phyloP scores from a whole-genome alignment of 192 early-diverging fungal species.

The Physocladia obscura region DNA sequence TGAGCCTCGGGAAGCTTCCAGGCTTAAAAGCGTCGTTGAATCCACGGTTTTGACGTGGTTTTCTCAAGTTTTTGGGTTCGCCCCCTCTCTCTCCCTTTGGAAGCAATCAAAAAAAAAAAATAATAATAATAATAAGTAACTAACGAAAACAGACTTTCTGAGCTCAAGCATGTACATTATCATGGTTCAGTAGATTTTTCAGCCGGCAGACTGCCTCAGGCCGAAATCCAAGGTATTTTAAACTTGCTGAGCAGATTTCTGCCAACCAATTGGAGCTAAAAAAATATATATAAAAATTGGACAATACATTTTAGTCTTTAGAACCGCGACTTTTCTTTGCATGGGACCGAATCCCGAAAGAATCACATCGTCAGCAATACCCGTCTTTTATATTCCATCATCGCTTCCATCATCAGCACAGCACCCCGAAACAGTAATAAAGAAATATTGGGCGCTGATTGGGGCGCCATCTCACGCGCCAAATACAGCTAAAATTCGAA shows the following conservation, averaged over 20 bases:
- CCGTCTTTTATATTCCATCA: slow-evolving; percentile 22
- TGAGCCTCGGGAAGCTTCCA: too few relatives aligned
- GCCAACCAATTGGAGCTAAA: not conserved
- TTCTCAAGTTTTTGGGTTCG: too few relatives aligned
- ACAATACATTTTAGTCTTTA: not conserved
- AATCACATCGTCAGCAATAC: slow-evolving; percentile 20
- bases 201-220: not conserved
- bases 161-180: slow-evolving; percentile 21
- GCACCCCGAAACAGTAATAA: slow-evolving; percentile 6
- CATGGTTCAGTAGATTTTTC: slow-evolving; percentile 14
- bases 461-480: not conserved
- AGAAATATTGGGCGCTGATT: slow-evolving; percentile 19
- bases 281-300: not conserved
- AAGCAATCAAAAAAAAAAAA: too few relatives aligned
- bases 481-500: slow-evolving; percentile 7
- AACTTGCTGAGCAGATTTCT: not conserved
- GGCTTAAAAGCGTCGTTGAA: too few relatives aligned
- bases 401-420: not conserved
- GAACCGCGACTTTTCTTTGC: slow-evolving; percentile 16
- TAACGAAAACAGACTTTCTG: slow-evolving; percentile 4
- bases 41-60: too few relatives aligned
- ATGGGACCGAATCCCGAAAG: slow-evolving; percentile 13
- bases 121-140: too few relatives aligned
- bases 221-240: slow-evolving; percentile 20
- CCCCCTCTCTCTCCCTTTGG: too few relatives aligned